Conservation (phyloP, 768 basidiomycete species). For the Panellus pusillus region DNA sequence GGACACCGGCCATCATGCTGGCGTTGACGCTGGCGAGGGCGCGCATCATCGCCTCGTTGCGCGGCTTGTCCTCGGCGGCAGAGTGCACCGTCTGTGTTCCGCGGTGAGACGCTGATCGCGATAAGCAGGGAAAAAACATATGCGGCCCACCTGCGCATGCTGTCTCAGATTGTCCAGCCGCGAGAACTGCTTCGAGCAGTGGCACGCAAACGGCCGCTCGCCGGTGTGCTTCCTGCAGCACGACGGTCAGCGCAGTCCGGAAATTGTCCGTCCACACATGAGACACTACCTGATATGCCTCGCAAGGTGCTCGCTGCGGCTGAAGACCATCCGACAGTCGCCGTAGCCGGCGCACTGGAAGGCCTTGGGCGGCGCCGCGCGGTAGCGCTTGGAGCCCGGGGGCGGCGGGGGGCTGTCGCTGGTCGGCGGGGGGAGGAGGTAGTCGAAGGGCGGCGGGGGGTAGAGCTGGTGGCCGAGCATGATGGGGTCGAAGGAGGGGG, state of each 20-base stretch:
- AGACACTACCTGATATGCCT: constrained; percentile 84
- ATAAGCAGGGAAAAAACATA: neutral
- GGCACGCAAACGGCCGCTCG: constrained; percentile 94
- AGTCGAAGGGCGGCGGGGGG: neutral
- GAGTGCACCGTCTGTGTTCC: constrained; percentile 19
- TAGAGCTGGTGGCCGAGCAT: too few species aligned
- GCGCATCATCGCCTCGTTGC: constrained; percentile 23
- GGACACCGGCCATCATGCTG: constrained; percentile 19
- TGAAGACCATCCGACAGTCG: constrained; percentile 96
- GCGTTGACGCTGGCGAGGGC: constrained; percentile 20
- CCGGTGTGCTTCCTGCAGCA: constrained; percentile 89
- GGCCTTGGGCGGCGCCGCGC: constrained; percentile 86
- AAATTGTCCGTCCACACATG: too few species aligned
- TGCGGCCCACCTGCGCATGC: constrained; percentile 69
- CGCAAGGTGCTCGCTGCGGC: constrained; percentile 92
- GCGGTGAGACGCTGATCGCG: neutral
- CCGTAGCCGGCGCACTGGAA: constrained; percentile 96
- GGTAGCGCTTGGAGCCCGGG: constrained; percentile 54
- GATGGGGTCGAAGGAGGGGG: too few species aligned
- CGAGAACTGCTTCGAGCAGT: constrained; percentile 94
- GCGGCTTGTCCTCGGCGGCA: constrained; percentile 21
- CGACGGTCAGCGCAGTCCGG: neutral
- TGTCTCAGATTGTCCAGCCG: constrained; percentile 96
- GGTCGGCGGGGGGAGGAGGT: neutral
- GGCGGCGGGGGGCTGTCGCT: neutral